Percentiles rank a stretch among this genome's conserved stretches.
Conservation (phyloP, 192 early-diverging fungal genomes). For the Gaertneriomyces sp. region DNA sequence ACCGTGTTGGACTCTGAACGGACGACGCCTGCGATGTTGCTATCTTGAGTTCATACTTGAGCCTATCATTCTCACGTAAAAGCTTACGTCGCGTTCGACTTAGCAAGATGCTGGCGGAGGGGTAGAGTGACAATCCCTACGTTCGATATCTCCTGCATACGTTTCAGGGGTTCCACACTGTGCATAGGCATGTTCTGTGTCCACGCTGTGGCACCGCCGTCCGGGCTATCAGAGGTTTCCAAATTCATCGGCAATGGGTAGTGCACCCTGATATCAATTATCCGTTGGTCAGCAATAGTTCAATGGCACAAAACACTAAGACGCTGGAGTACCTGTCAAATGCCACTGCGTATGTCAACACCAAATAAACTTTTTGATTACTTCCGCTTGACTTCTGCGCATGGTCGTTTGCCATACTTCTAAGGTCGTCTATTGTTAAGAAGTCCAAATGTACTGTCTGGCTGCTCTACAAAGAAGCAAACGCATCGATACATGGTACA, state of each 20-base stretch:
- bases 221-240: slow-evolving; percentile 4
- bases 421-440: slow-evolving; percentile 34
- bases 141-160: slow-evolving; percentile 8
- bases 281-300: background rate
- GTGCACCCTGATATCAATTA: slow-evolving; percentile 38
- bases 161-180: background rate
- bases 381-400: background rate
- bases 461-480: slow-evolving; percentile 1
- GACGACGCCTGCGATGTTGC: background rate
- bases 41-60: slow-evolving; percentile 38
- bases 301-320: background rate
- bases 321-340: slow-evolving; percentile 43
- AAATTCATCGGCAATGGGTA: slow-evolving; percentile 49
- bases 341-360: slow-evolving; percentile 48
- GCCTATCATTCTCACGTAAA: slow-evolving; percentile 43
- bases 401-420: slow-evolving; percentile 4
- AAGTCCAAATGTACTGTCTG: slow-evolving; percentile 32
- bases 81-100: slow-evolving; percentile 1
- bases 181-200: background rate
- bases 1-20: too few relatives aligned
- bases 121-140: slow-evolving; percentile 2
- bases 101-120: too few relatives aligned
- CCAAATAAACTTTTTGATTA: slow-evolving; percentile 42
- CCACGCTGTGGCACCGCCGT: background rate
- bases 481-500: too few relatives aligned